Base-by-base conservation (phyloP, 306 rosid species). In the Castanea crenata region DNA sequence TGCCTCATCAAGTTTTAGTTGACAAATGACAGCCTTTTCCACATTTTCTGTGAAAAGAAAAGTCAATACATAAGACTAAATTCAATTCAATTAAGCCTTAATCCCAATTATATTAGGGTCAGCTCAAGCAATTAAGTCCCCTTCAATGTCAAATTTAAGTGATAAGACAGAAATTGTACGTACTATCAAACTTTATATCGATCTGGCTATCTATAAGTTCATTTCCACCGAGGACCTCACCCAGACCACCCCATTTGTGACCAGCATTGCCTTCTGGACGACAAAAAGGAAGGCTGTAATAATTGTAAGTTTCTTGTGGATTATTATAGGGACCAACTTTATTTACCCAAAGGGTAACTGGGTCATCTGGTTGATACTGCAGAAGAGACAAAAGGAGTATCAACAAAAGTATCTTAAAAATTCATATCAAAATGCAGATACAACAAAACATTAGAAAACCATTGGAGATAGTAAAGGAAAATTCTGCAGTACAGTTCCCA, bases 161-260 rank as follows among this genome's bases (percentile, higher is more conserved):
- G 71, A 57, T 5, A 56, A 51, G 6, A 74, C 55, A 65, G 68
- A 82, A 76, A 71, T 65, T 64, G 54, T 15, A 78, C 93, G 34
- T 87, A 90, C 99, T 88, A 79, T 71, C 81, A 82, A 81, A 93
- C 82, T 93, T 91, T 75, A 95, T 93, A 73, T 88, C 96, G 76
- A 93, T 80, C 84, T 83, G 90, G 81, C 99, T 95, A 68, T 95
- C 97, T 65, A 95, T 95, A 77, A 95, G 97, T 69, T 95, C 99
- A 75, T 95, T 95, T 84, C 99, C 99, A 71, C 99, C 98, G 10
- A 95, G 76, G 82, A 95, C 99, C 85, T 95, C 99, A 74, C 99
- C 99, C 67, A 95, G 99, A 82, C 99, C 99, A 74, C 99, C 99
- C 99, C 99, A 95, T 86, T 95, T 95, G 88, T 95, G 99, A 51